These are phyloP conservation scores for Saccharomyces pastorianus DNA, from an alignment of 1,139 yeast genomes.

Conservation along the genomic window DNA sequence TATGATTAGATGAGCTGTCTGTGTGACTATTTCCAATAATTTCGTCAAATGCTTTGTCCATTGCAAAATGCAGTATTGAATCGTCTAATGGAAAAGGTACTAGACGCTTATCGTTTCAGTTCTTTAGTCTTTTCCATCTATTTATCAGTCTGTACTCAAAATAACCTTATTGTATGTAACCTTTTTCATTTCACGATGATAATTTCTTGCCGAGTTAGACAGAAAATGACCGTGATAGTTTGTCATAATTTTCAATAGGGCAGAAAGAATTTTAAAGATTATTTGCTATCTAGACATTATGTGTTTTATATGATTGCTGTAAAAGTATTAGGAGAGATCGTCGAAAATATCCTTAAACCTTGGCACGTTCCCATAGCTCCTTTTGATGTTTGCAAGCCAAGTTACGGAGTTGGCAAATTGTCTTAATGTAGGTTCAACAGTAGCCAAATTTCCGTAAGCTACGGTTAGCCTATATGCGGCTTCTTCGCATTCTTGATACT, in stretches of 20 bases:
- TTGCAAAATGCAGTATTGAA: background rate
- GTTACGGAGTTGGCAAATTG: slow-evolving; percentile 27
- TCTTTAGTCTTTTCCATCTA: background rate
- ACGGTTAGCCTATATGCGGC: slow-evolving; percentile 49
- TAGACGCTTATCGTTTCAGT: background rate
- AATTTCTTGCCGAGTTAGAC: background rate
- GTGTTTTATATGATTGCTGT: background rate
- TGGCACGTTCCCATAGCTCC: slow-evolving; percentile 13
- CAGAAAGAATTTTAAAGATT: background rate
- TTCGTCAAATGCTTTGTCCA: background rate
- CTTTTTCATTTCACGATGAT: background rate
- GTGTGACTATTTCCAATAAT: background rate
- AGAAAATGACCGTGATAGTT: background rate
- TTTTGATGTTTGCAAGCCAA: slow-evolving; percentile 25
- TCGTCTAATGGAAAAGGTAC: background rate
- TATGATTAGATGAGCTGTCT: background rate
- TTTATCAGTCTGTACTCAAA: background rate
- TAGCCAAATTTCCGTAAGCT: slow-evolving; percentile 43
- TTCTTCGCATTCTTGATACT: slow-evolving; percentile 38
- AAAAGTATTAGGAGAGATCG: slow-evolving; percentile 11
- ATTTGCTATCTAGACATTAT: background rate
- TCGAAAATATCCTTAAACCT: slow-evolving; percentile 22
- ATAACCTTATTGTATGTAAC: background rate
- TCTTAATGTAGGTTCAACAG: slow-evolving; percentile 27
- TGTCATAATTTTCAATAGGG: background rate